A percentile compares a stretch with the other conserved stretches of the same genome.
Evolutionary conservation across 352 stramenopile genomes (phyloP).

Genomic region (Phytopythium oedochilum): DNA sequence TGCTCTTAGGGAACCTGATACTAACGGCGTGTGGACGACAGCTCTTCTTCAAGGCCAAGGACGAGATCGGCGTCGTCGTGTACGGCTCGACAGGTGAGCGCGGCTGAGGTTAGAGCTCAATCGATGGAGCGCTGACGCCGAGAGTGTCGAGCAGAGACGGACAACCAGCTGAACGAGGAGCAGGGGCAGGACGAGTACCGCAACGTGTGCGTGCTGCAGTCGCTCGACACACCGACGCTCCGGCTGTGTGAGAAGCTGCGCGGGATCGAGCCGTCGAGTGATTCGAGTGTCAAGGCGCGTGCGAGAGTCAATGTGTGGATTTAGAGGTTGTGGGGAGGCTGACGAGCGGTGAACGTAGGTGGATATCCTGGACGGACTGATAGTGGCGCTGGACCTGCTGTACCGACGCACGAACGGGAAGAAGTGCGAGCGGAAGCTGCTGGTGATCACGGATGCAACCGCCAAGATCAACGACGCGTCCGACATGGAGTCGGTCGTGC

Average conservation of each 20-base stretch:
- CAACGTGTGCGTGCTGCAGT: constrained; percentile 57
- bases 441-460: constrained; percentile 75
- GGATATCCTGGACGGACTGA: constrained; percentile 74
- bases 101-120: too few species aligned
- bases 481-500: constrained; percentile 63
- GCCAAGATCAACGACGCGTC: constrained; percentile 50
- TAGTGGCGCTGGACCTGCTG: constrained; percentile 77
- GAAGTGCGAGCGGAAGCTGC: constrained; percentile 70
- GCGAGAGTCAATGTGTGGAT: background rate
- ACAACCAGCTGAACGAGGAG: constrained; percentile 78
- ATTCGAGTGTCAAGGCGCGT: constrained; percentile 20
- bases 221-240: constrained; percentile 58
- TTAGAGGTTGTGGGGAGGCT: background rate
- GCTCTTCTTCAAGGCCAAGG: constrained; percentile 78
- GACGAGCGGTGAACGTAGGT: constrained; percentile 18
- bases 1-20: too few species aligned
- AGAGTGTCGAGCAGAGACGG: constrained; percentile 35
- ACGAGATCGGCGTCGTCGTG: constrained; percentile 74
- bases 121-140: background rate
- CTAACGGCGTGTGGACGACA: constrained; percentile 11
- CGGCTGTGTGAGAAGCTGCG: constrained; percentile 55
- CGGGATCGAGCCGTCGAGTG: constrained; percentile 20
- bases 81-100: constrained; percentile 63
- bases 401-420: constrained; percentile 70
- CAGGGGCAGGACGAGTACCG: constrained; percentile 49